Evolutionary conservation across 768 basidiomycete genomes (phyloP).

Genomic region (Hebeloma cylindrosporum): DNA sequence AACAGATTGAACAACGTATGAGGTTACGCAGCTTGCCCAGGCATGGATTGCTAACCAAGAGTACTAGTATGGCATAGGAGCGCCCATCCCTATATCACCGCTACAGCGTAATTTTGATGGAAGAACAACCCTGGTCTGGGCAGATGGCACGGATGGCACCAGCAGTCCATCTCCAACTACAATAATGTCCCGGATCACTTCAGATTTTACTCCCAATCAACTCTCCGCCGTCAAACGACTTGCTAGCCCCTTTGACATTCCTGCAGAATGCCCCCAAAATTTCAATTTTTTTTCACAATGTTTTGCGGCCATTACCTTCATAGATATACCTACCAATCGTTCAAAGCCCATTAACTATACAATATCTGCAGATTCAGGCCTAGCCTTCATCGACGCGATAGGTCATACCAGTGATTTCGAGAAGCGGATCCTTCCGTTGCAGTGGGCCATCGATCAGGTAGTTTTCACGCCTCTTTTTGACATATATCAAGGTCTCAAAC

Average conservation of each 20-base stretch:
- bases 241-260: constrained; percentile 47
- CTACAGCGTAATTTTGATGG: constrained; percentile 53
- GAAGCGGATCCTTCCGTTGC: constrained; percentile 64
- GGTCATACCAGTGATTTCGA: constrained; percentile 71
- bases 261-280: constrained; percentile 65
- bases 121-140: constrained; percentile 60
- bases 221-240: constrained; percentile 49
- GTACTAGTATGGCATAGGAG: constrained; percentile 62
- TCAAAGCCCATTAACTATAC: constrained; percentile 62
- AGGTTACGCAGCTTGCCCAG: background rate
- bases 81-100: constrained; percentile 47
- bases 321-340: constrained; percentile 47
- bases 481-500: background rate
- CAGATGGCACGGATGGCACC: constrained; percentile 60
- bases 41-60: background rate
- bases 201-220: constrained; percentile 49
- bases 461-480: constrained; percentile 17
- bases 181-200: constrained; percentile 64
- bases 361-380: constrained; percentile 63
- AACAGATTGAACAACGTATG: constrained; percentile 60
- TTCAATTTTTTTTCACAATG: constrained; percentile 71
- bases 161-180: constrained; percentile 53
- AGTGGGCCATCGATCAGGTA: constrained; percentile 76
- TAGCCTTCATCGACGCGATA: constrained; percentile 62
- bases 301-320: constrained; percentile 66